Conservation (phyloP, 305 asterid species). For the Solanum hybrid region DNA sequence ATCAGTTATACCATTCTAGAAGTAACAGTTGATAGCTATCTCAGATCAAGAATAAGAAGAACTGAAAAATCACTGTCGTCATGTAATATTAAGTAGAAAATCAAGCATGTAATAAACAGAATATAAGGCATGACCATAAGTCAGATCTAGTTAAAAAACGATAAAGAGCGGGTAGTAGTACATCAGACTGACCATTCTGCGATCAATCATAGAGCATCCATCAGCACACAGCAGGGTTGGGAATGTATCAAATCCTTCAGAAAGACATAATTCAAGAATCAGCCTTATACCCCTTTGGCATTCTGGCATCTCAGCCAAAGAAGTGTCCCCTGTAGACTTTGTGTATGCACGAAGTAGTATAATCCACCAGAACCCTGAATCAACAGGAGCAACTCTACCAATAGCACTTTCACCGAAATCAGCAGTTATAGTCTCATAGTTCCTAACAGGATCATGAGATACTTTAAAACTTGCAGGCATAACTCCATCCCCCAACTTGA, state of each 20-base stretch:
- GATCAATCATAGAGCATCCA: not conserved
- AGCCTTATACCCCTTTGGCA: constrained; percentile 78
- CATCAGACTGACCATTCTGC: constrained; percentile 67
- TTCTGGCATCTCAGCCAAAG: constrained; percentile 73
- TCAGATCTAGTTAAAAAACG: not conserved
- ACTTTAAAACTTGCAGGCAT: constrained; percentile 97
- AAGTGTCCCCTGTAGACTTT: constrained; percentile 79
- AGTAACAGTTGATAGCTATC: not conserved
- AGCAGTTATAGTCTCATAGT: constrained; percentile 71
- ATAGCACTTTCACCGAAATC: constrained; percentile 92
- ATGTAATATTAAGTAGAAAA: not conserved
- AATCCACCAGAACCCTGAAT: constrained; percentile 99
- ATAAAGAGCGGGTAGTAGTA: constrained; percentile 2
- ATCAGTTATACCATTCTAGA: not conserved
- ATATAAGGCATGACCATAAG: not conserved
- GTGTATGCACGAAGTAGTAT: constrained; percentile 89
- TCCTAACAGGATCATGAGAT: constrained; percentile 72
- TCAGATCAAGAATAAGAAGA: not conserved
- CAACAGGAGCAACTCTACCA: constrained; percentile 95
- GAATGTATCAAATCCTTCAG: not conserved
- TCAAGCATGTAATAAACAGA: not conserved
- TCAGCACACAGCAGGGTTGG: not conserved
- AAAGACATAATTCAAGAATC: constrained; percentile 21
- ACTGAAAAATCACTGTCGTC: not conserved
- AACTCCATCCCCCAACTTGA: constrained; percentile 84